Conservation (phyloP, 164 flowering plant genomes). For the Tetracentron sinense region DNA sequence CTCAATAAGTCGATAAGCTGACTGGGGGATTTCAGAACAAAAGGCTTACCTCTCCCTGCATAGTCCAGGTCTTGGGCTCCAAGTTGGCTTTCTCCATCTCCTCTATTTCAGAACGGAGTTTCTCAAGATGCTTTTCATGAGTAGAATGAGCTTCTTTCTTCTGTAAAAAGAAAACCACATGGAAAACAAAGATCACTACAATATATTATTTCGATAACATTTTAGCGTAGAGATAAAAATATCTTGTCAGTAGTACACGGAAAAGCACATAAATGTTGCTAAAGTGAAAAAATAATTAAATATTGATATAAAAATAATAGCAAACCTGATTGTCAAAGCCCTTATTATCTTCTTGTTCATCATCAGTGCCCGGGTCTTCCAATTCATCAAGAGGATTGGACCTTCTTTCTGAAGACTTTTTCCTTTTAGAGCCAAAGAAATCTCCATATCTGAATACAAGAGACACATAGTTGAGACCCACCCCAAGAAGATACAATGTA, state of each 20-base stretch:
- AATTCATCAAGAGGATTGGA: conserved; percentile 25
- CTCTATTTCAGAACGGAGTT: conserved; percentile 51
- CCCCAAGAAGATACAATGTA: background rate
- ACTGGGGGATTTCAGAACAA: background rate
- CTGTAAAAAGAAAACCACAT: conserved; percentile 24
- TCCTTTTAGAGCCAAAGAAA: conserved; percentile 57
- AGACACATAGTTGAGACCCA: background rate
- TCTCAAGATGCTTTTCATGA: conserved; percentile 62
- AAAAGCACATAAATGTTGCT: background rate
- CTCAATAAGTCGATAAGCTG: background rate
- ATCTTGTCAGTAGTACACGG: background rate
- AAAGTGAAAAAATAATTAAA: background rate
- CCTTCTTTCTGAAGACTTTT: conserved; percentile 32
- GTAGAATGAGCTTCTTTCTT: conserved; percentile 59
- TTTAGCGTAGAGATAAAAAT: background rate
- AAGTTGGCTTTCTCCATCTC: conserved; percentile 77
- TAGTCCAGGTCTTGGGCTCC: conserved; percentile 78
- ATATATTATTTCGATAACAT: too few species aligned
- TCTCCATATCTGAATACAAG: conserved; percentile 62
- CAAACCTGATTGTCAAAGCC: conserved; percentile 23
- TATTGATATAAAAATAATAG: background rate
- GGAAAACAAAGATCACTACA: background rate
- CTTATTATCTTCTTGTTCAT: conserved; percentile 29
- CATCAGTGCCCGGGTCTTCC: conserved; percentile 35
- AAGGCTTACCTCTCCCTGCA: conserved; percentile 89